These are phyloP conservation scores for Pseudogymnoascus sp. DNA, from an alignment of 2,329 filamentous ascomycete genomes.

Conservation along the genomic window DNA sequence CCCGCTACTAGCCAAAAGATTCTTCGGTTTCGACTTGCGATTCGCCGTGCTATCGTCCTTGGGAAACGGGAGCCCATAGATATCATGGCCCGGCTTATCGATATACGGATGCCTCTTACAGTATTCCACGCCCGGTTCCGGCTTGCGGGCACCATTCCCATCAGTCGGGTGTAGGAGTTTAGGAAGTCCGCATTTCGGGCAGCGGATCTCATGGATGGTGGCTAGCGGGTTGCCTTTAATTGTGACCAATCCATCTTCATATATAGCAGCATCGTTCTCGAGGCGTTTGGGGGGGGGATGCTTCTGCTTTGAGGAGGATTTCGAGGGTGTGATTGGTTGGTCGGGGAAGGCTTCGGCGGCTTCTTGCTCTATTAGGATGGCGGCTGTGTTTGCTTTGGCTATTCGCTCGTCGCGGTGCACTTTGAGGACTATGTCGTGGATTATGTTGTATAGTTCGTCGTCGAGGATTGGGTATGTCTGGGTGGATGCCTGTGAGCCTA, in stretches of 20 bases:
- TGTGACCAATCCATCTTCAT: conserved; percentile 59
- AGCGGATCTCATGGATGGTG: conserved; percentile 58
- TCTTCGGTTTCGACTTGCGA: not conserved
- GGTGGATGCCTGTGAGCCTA: conserved; percentile 3
- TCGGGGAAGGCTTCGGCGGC: conserved; percentile 20
- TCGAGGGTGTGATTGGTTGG: conserved; percentile 11
- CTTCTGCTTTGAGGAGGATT: not conserved
- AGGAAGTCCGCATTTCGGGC: conserved; percentile 65
- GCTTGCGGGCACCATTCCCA: conserved; percentile 56
- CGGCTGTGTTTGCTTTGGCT: conserved; percentile 56
- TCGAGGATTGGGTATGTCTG: conserved; percentile 61
- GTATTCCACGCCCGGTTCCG: conserved; percentile 61
- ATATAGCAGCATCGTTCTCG: conserved; percentile 61
- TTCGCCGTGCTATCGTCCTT: conserved; percentile 36
- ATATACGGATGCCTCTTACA: conserved; percentile 75
- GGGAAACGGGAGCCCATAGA: conserved; percentile 75
- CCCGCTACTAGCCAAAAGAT: not conserved
- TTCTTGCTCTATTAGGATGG: conserved; percentile 53
- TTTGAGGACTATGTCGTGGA: conserved; percentile 65
- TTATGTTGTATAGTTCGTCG: conserved; percentile 66
- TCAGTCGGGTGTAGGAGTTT: conserved; percentile 64
- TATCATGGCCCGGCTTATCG: conserved; percentile 66
- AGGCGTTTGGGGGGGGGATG: not conserved
- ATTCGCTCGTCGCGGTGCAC: conserved; percentile 73
- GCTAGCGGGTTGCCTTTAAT: conserved; percentile 65